Percentiles rank a stretch among this genome's conserved stretches.
These are phyloP conservation scores for Tilletia caries DNA, from an alignment of 1,284 basidiomycete species.

Conservation along the genomic window DNA sequence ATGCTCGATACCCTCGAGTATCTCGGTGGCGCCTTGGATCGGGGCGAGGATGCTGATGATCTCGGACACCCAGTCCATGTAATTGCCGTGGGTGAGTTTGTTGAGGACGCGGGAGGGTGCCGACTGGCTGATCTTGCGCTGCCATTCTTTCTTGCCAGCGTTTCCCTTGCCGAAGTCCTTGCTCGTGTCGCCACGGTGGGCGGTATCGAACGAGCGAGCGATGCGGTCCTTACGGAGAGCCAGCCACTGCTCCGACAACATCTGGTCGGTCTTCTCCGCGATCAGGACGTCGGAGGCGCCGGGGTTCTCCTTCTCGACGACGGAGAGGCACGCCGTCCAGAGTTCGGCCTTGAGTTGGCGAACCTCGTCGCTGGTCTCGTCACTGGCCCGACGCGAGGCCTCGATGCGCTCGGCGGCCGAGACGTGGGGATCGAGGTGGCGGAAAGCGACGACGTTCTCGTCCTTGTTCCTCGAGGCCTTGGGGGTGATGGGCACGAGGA, in stretches of 20 bases:
- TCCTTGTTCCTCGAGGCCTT: too few species aligned
- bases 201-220: neutral
- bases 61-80: neutral
- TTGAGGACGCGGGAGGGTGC: neutral
- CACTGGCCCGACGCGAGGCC: too few species aligned
- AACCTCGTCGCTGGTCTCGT: too few species aligned
- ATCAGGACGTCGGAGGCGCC: neutral
- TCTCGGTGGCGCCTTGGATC: neutral
- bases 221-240: neutral
- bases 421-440: too few species aligned
- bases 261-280: neutral
- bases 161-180: too few species aligned
- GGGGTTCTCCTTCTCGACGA: neutral
- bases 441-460: too few species aligned
- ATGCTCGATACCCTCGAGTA: neutral
- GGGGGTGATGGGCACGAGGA: too few species aligned
- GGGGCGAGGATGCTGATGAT: too few species aligned
- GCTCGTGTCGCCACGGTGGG: neutral
- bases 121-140: neutral
- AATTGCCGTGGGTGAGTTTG: neutral
- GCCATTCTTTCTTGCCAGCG: neutral
- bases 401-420: too few species aligned
- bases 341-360: too few species aligned
- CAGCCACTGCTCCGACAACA: neutral
- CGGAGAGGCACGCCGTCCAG: neutral